Evolutionary conservation across 2,329 filamentous ascomycete genomes (phyloP).

Genomic region (Penicillium sp.): DNA sequence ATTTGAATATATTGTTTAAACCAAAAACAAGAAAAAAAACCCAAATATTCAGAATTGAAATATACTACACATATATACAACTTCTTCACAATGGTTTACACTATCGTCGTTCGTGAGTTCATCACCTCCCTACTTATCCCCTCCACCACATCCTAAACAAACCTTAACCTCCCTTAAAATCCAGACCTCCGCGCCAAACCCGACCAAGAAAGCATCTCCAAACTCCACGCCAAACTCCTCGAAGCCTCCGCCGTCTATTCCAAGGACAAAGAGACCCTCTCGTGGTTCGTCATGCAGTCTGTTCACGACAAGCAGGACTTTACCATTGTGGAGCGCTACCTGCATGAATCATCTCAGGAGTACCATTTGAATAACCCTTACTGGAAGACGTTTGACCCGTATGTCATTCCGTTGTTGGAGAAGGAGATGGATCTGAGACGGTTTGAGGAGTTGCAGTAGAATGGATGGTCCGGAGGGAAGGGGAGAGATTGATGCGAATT

Average conservation of each 20-base stretch:
- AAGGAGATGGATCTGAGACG: conserved; percentile 64
- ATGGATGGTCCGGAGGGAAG: neutral
- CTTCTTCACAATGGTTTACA: conserved; percentile 23
- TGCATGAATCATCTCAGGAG: conserved; percentile 55
- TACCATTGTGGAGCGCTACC: conserved; percentile 69
- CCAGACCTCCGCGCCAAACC: conserved; percentile 59
- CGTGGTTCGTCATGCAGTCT: conserved; percentile 74
- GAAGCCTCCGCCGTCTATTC: conserved; percentile 69
- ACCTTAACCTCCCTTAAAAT: neutral
- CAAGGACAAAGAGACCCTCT: conserved; percentile 63
- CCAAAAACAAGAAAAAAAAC: too few species aligned
- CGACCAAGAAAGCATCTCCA: conserved; percentile 57
- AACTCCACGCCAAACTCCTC: conserved; percentile 65
- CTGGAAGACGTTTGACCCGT: conserved; percentile 71
- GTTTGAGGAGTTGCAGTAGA: conserved; percentile 56
- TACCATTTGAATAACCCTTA: conserved; percentile 64
- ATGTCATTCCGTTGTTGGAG: conserved; percentile 63
- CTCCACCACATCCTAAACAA: neutral
- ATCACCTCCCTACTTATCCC: neutral
- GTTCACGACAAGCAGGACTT: conserved; percentile 62
- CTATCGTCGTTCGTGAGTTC: conserved; percentile 26
- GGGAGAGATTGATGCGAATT: neutral
- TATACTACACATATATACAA: neutral
- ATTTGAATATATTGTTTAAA: too few species aligned
- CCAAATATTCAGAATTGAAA: too few species aligned